A percentile compares a stretch with the other conserved stretches of the same genome.
Evolutionary conservation across 1,139 yeast species (phyloP).

Genomic region (Suhomyces ambrosiae): DNA sequence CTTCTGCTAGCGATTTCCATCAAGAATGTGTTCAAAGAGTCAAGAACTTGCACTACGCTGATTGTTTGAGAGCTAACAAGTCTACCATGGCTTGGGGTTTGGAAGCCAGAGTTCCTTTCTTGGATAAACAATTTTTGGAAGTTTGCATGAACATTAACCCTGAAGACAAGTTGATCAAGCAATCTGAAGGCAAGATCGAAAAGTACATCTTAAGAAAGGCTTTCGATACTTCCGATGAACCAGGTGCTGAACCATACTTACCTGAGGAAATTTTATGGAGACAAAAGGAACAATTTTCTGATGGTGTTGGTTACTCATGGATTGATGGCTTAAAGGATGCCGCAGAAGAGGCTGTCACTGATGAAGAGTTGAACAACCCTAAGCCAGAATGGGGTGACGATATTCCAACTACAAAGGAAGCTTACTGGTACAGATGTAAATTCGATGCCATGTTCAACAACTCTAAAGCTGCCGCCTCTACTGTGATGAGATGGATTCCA

Average conservation of each 20-base stretch:
- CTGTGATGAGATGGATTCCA: conserved; percentile 99
- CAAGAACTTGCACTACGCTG: conserved; percentile 95
- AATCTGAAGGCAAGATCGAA: conserved; percentile 73
- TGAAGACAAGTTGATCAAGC: conserved; percentile 80
- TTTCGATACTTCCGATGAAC: conserved; percentile 81
- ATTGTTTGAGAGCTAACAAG: conserved; percentile 98
- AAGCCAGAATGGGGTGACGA: conserved; percentile 96
- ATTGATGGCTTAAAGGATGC: conserved; percentile 96
- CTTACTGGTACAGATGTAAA: conserved; percentile 97
- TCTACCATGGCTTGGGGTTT: conserved; percentile 99
- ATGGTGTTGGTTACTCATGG: conserved; percentile 99
- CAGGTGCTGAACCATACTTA: conserved; percentile 74
- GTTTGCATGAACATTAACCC: conserved; percentile 95
- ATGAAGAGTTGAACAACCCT: conserved; percentile 86
- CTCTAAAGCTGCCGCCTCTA: conserved; percentile 86
- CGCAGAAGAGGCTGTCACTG: conserved; percentile 83
- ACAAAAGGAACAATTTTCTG: conserved; percentile 99
- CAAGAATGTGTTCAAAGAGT: conserved; percentile 93
- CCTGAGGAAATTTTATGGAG: conserved; percentile 98
- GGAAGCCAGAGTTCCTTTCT: conserved; percentile 99
- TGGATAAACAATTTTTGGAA: conserved; percentile 90
- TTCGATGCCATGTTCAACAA: conserved; percentile 87
- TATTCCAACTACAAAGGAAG: conserved; percentile 96
- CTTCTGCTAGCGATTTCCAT: conserved; percentile 89
- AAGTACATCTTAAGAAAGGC: conserved; percentile 96